A percentile compares a stretch with the other conserved stretches of the same genome.
Conservation (phyloP, 2,329 filamentous ascomycete species). For the Penicillium olsonii region DNA sequence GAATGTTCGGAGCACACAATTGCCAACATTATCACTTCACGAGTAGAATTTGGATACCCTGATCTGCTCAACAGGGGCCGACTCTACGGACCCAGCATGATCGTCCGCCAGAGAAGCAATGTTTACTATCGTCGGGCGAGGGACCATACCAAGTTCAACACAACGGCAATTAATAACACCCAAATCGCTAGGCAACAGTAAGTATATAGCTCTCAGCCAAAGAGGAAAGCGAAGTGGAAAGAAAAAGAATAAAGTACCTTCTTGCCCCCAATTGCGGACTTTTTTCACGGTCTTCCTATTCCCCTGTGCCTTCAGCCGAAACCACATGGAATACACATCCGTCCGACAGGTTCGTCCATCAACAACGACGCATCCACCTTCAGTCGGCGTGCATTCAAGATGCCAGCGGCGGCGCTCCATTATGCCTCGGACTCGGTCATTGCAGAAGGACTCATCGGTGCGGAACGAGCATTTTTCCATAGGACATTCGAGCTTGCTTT, state of each 20-base stretch:
- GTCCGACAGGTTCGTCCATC: constrained; percentile 36
- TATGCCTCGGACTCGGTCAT: constrained; percentile 40
- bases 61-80: not conserved
- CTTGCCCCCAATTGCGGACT: constrained; percentile 17
- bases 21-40: not conserved
- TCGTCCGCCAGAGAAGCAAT: not conserved
- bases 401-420: constrained; percentile 45
- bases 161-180: not conserved
- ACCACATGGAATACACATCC: constrained; percentile 33
- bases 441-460: constrained; percentile 47
- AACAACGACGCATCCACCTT: constrained; percentile 41
- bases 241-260: constrained; percentile 29
- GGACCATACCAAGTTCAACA: constrained; percentile 3
- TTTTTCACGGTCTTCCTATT: constrained; percentile 16
- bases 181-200: not conserved
- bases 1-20: not conserved
- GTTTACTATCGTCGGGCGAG: not conserved
- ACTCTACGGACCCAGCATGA: not conserved
- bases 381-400: constrained; percentile 37
- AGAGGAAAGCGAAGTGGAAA: not conserved
- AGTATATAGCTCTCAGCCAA: not conserved
- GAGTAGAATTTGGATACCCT: not conserved
- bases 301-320: constrained; percentile 26
- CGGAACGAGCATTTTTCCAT: constrained; percentile 49
- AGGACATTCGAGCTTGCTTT: constrained; percentile 66